These are phyloP conservation scores for Phytophthora tubulina DNA, from an alignment of 352 stramenopile genomes.

Conservation along the genomic window DNA sequence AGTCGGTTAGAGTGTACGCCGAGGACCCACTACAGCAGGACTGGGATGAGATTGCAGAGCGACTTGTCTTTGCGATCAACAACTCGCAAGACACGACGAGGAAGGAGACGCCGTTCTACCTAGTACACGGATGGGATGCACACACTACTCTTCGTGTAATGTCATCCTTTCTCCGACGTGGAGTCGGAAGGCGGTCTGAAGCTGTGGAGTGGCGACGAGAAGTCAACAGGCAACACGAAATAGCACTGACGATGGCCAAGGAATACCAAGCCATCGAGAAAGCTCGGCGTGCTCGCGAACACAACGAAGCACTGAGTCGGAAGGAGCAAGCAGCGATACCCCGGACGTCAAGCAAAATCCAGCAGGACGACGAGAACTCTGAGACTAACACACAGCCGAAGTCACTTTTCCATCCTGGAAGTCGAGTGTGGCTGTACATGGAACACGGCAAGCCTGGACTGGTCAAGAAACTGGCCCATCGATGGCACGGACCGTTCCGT, in stretches of 20 bases:
- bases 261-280: neutral
- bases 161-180: neutral
- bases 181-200: neutral
- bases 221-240: conserved; percentile 6
- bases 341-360: neutral
- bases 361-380: too few species aligned
- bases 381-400: neutral
- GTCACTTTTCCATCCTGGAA: neutral
- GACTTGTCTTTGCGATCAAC: too few species aligned
- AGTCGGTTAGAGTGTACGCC: too few species aligned
- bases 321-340: neutral
- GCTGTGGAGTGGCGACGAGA: conserved; percentile 4
- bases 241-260: neutral
- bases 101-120: too few species aligned
- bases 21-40: too few species aligned
- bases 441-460: neutral
- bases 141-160: neutral
- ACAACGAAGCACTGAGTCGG: neutral
- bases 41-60: too few species aligned
- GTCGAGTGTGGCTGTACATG: neutral
- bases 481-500: too few species aligned
- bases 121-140: too few species aligned
- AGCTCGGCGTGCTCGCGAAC: neutral
- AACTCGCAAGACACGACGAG: too few species aligned
- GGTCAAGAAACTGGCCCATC: neutral